Evolutionary conservation across 768 basidiomycete genomes (phyloP), one percentile per base, ranked within the genome.

Genomic region (Lentinula detonsa): DNA sequence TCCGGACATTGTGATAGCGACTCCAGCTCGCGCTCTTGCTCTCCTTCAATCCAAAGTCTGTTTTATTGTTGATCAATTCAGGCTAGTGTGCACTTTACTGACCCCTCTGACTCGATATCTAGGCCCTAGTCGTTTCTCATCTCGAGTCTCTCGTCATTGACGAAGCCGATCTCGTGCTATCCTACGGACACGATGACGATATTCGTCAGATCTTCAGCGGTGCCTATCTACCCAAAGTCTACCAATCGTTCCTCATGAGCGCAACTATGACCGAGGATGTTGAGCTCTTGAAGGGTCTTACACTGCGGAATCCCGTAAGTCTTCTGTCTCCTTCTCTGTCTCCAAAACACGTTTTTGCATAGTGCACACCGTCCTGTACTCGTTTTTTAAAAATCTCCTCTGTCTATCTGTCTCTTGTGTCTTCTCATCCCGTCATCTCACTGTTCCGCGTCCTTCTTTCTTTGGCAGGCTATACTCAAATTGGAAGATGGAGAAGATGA

Each of bases 241-340:
- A 85, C 72, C 96, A 94, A 72, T 91, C 92, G 9, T 95, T 96
- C 75, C 76, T 99, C 37, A 97, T 98, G 93, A 94, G 91, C 69
- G 96, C 97, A 4, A 99, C 96, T 0, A 88, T 98, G 87, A 94
- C 95, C 10, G 91, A 95, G 66, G 97, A 98, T 66, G 93, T 99
- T 3, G 92, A 95, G 68, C 79, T 85, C 62, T 78, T 98, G 58
- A 97, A 97, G 72, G 93, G 94, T 4, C 80, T 98, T 40, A 81
- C 90, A 5, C 76, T 99, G 16, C 82, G 94, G 28, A 92, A 87
- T 73, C 95, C 96, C 6, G 95, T 52, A 39, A 35, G 10, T 33
- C 28, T 43, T 21, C 46, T 28, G 4, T 28, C 3, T 28, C 3
- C 28, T 23, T 23, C 23, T 28, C 28, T 28, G 28, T 28, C 2